Conservation (phyloP, 1,284 basidiomycete species). For the Moesziomyces parantarcticus region DNA sequence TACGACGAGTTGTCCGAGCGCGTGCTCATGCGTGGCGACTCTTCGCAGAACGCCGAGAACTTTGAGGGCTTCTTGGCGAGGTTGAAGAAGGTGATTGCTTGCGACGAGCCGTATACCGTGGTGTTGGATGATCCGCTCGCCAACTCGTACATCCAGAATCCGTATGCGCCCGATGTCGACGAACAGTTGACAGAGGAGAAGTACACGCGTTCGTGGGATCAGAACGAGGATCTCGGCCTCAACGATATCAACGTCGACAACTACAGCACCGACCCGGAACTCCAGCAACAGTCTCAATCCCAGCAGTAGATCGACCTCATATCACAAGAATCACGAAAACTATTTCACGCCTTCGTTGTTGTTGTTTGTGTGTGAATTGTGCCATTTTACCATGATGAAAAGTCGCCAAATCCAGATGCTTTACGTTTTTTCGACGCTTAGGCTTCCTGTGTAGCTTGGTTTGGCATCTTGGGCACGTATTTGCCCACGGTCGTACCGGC, state of each 20-base stretch:
- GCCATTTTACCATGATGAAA: slow-evolving; percentile 49
- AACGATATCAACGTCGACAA: slow-evolving; percentile 88
- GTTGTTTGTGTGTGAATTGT: not conserved
- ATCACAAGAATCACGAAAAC: not conserved
- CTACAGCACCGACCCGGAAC: slow-evolving; percentile 19
- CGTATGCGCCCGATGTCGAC: slow-evolving; percentile 74
- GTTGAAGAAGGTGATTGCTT: slow-evolving; percentile 70
- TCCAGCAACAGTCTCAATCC: slow-evolving; percentile 7
- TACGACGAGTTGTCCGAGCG: slow-evolving; percentile 95
- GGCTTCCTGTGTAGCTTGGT: too few species aligned
- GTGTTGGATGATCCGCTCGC: slow-evolving; percentile 95
- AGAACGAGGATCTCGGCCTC: slow-evolving; percentile 94
- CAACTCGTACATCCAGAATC: slow-evolving; percentile 94
- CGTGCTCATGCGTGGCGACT: slow-evolving; percentile 82
- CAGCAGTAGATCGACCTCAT: slow-evolving; percentile 3
- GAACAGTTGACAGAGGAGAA: slow-evolving; percentile 72
- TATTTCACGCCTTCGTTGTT: not conserved
- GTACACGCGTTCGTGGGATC: slow-evolving; percentile 86
- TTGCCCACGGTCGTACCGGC: slow-evolving; percentile 25
- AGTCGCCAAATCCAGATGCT: slow-evolving; percentile 55
- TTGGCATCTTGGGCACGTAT: slow-evolving; percentile 8
- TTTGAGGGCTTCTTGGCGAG: slow-evolving; percentile 77
- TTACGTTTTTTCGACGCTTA: slow-evolving; percentile 19
- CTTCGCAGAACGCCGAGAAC: slow-evolving; percentile 57
- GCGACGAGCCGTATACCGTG: slow-evolving; percentile 73